Evolutionary conservation across 805 yeast genomes (phyloP).

Genomic region (Candida maltosa): DNA sequence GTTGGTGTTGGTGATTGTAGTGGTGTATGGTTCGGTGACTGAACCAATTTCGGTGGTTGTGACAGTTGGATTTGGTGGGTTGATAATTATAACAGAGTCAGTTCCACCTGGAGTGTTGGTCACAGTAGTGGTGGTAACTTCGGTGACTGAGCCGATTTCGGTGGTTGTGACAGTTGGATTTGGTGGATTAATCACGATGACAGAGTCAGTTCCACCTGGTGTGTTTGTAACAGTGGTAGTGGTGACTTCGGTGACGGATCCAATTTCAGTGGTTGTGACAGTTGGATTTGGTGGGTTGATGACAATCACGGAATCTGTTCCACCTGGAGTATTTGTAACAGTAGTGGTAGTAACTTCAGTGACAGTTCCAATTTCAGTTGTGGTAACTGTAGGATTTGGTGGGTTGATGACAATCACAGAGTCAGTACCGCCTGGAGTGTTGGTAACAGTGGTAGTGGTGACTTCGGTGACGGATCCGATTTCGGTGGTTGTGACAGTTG

Average conservation of each 20-base stretch:
- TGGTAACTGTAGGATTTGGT: slow-evolving; percentile 12
- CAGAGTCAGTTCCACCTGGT: slow-evolving; percentile 7
- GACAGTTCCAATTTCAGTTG: slow-evolving; percentile 11
- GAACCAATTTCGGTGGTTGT: background rate
- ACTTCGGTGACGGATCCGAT: slow-evolving; percentile 1
- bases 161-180: slow-evolving; percentile 10
- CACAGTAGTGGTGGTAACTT: slow-evolving; percentile 8
- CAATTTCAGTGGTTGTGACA: slow-evolving; percentile 8
- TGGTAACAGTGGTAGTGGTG: slow-evolving; percentile 1
- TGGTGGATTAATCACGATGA: slow-evolving; percentile 11
- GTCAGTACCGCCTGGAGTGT: slow-evolving; percentile 4
- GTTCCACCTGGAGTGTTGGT: slow-evolving; percentile 9
- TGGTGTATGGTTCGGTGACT: background rate
- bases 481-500: slow-evolving; percentile 11
- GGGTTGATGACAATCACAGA: slow-evolving; percentile 7
- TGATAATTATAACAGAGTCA: slow-evolving; percentile 10
- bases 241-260: slow-evolving; percentile 9
- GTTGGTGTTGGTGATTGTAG: slow-evolving; percentile 9
- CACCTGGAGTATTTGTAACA: background rate
- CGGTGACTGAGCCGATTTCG: slow-evolving; percentile 11
- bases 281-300: slow-evolving; percentile 11
- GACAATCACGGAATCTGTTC: slow-evolving; percentile 10
- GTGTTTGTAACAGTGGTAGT: background rate
- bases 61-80: slow-evolving; percentile 13
- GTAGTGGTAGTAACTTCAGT: background rate